phyloP scores from a whole-genome alignment of 2,329 filamentous ascomycete species.

The Fusarium papillatum region DNA sequence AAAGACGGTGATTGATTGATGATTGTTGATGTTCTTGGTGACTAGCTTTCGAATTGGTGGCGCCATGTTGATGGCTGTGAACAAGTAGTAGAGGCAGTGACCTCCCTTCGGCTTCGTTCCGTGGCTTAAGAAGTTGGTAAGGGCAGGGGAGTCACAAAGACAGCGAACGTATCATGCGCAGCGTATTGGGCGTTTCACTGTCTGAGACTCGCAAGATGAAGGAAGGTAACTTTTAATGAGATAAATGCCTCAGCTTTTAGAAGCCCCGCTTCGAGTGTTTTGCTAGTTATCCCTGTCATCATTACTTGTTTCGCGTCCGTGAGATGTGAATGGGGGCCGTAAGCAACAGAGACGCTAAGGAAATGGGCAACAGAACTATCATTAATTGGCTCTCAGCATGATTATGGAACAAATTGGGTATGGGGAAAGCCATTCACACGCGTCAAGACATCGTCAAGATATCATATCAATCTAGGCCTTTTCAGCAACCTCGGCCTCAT shows the following conservation, averaged over 20 bases:
- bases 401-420: background rate
- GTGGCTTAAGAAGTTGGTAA: background rate
- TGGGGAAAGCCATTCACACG: background rate
- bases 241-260: background rate
- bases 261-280: background rate
- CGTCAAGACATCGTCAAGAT: background rate
- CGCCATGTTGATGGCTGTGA: slow-evolving; percentile 2
- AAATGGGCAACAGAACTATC: background rate
- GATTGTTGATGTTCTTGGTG: slow-evolving; percentile 8
- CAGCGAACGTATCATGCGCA: background rate
- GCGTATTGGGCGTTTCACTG: background rate
- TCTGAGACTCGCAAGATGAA: background rate
- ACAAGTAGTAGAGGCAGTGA: background rate
- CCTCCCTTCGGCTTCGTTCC: background rate
- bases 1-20: slow-evolving; percentile 7
- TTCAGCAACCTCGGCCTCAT: background rate
- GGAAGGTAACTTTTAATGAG: background rate
- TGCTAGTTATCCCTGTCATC: background rate
- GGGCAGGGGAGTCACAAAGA: background rate
- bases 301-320: background rate
- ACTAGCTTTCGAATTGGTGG: slow-evolving; percentile 10
- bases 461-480: background rate
- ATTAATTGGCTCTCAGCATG: background rate
- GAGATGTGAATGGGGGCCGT: background rate
- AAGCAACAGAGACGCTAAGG: background rate